Conservation (phyloP, 129 eudicot species). For the Silybum marianum region DNA sequence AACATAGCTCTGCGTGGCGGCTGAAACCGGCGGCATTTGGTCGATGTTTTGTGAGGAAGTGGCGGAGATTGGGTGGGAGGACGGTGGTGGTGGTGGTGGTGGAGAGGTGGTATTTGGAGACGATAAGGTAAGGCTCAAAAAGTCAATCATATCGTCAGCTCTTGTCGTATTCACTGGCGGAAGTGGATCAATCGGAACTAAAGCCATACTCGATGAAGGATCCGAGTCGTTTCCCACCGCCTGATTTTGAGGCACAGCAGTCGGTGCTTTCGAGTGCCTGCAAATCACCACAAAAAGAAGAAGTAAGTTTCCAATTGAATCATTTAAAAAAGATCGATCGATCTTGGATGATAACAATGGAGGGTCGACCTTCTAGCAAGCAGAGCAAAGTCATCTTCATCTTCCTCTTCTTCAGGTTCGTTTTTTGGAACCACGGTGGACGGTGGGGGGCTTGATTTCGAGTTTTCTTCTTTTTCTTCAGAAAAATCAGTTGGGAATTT, state of each 20-base stretch:
- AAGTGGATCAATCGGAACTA: constrained; percentile 53
- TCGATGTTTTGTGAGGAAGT: constrained; percentile 34
- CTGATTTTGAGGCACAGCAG: constrained; percentile 33
- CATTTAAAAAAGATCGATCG: not conserved
- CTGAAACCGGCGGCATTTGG: constrained; percentile 37
- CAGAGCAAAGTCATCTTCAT: constrained; percentile 85
- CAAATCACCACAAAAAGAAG: constrained; percentile 18
- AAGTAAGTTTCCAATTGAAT: not conserved
- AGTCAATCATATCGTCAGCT: constrained; percentile 77
- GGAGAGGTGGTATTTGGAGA: constrained; percentile 40
- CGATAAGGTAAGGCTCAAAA: constrained; percentile 71
- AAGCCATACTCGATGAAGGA: constrained; percentile 53
- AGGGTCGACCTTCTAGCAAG: constrained; percentile 72
- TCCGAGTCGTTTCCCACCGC: not conserved
- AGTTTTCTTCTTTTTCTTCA: constrained; percentile 31
- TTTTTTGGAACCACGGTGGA: constrained; percentile 30
- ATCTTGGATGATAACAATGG: not conserved
- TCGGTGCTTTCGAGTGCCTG: constrained; percentile 68
- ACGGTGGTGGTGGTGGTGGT: constrained; percentile 35
- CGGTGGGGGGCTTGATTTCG: constrained; percentile 30
- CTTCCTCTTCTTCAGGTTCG: constrained; percentile 61
- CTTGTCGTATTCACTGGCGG: constrained; percentile 50
- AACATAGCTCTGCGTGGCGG: constrained; percentile 34
- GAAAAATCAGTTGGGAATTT: constrained; percentile 33
- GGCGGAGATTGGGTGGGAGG: constrained; percentile 23